Percentiles rank a stretch among this genome's conserved stretches.
These are phyloP conservation scores for Pyrrhoderma noxium DNA, from an alignment of 1,284 basidiomycete genomes.

Conservation along the genomic window DNA sequence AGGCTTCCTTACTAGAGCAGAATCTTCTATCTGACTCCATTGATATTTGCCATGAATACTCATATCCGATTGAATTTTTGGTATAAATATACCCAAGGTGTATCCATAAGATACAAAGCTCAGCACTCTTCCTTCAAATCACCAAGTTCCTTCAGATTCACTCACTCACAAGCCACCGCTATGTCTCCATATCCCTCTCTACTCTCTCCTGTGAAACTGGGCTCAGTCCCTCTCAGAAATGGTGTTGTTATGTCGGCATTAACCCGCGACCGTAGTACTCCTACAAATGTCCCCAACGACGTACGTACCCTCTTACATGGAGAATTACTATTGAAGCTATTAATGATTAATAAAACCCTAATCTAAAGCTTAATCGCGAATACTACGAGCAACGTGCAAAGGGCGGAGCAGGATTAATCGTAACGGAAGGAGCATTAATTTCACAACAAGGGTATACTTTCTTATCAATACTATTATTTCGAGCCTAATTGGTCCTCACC, in stretches of 20 bases:
- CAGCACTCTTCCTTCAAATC: too few species aligned
- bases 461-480: not conserved
- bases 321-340: not conserved
- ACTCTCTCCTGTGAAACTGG: constrained; percentile 30
- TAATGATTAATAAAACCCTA: not conserved
- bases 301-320: not conserved
- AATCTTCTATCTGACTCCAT: too few species aligned
- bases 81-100: too few species aligned
- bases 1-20: too few species aligned
- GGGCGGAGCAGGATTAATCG: constrained; percentile 35
- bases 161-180: too few species aligned
- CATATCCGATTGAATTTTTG: too few species aligned
- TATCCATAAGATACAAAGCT: too few species aligned
- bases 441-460: constrained; percentile 34
- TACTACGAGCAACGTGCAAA: constrained; percentile 41
- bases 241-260: constrained; percentile 29
- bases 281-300: constrained; percentile 29
- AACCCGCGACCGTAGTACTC: constrained; percentile 31
- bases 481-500: not conserved
- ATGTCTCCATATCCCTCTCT: constrained; percentile 20
- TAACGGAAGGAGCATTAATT: constrained; percentile 37
- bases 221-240: constrained; percentile 27
- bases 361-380: constrained; percentile 28
- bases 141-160: too few species aligned
- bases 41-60: too few species aligned